These are phyloP conservation scores for Neoboletus brunneissimus DNA, from an alignment of 768 basidiomycete genomes.

Conservation along the genomic window DNA sequence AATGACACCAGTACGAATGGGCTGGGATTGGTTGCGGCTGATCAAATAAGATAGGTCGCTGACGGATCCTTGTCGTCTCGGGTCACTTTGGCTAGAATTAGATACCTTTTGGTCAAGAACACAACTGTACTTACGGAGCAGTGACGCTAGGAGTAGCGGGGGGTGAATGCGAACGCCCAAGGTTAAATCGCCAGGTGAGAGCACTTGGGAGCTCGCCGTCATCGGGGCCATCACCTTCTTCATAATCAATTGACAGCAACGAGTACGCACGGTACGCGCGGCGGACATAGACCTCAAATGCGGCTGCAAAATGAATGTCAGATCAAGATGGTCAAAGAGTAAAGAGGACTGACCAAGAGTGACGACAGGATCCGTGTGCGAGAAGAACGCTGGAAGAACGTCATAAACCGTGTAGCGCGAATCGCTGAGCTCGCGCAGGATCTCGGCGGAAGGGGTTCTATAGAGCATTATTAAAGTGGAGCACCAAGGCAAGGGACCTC, in stretches of 20 bases:
- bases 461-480: slow-evolving; percentile 3
- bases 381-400: slow-evolving; percentile 95
- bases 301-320: slow-evolving; percentile 49
- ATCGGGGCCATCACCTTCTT: slow-evolving; percentile 83
- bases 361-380: slow-evolving; percentile 79
- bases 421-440: slow-evolving; percentile 90
- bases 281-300: slow-evolving; percentile 93
- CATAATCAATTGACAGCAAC: slow-evolving; percentile 88
- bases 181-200: slow-evolving; percentile 93
- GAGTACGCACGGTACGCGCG: slow-evolving; percentile 95
- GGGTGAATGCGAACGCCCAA: slow-evolving; percentile 83
- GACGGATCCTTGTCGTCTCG: slow-evolving; percentile 85
- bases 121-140: slow-evolving; percentile 23
- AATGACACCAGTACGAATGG: slow-evolving; percentile 86
- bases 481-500: slow-evolving; percentile 5
- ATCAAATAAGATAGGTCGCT: slow-evolving; percentile 95
- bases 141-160: slow-evolving; percentile 76
- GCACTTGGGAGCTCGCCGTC: slow-evolving; percentile 79
- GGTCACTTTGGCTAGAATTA: slow-evolving; percentile 40
- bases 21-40: slow-evolving; percentile 80
- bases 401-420: slow-evolving; percentile 97
- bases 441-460: slow-evolving; percentile 81
- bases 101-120: neutral
- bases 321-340: neutral
- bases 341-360: slow-evolving; percentile 60